Evolutionary conservation across 768 basidiomycete species (phyloP).

Genomic region (Lenzites betulinus): DNA sequence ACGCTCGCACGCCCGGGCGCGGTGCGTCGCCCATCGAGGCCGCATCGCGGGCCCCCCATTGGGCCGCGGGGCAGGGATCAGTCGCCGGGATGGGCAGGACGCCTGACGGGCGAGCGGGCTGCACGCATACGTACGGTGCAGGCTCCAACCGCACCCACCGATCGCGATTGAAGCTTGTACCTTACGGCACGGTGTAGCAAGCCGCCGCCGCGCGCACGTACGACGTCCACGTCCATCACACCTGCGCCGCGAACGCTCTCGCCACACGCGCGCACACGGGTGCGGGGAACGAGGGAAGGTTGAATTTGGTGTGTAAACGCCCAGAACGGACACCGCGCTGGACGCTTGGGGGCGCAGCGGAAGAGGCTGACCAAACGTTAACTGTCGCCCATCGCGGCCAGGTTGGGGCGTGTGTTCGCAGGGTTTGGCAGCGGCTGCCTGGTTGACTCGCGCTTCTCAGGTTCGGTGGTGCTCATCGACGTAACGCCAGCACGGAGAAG

Average conservation of each 20-base stretch:
- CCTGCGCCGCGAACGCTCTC: background rate
- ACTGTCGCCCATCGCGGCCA: background rate
- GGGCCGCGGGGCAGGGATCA: background rate
- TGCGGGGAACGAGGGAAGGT: background rate
- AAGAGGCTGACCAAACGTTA: conserved; percentile 1
- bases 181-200: conserved; percentile 9
- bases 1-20: background rate
- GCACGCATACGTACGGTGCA: background rate
- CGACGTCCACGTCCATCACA: background rate
- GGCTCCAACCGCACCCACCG: conserved; percentile 7
- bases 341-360: background rate
- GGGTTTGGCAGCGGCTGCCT: conserved; percentile 6
- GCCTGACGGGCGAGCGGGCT: background rate
- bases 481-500: conserved; percentile 8
- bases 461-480: conserved; percentile 9
- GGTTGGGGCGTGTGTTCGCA: conserved; percentile 3
- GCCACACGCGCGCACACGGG: background rate
- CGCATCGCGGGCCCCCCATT: conserved; percentile 8
- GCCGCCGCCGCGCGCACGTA: background rate
- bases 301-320: background rate
- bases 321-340: background rate
- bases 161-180: conserved; percentile 5
- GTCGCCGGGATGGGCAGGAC: background rate
- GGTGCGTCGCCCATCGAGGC: conserved; percentile 12
- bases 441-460: conserved; percentile 11